Evolutionary conservation across 2,329 filamentous ascomycete species (phyloP).

Genomic region (Clarireedia monteithiana): DNA sequence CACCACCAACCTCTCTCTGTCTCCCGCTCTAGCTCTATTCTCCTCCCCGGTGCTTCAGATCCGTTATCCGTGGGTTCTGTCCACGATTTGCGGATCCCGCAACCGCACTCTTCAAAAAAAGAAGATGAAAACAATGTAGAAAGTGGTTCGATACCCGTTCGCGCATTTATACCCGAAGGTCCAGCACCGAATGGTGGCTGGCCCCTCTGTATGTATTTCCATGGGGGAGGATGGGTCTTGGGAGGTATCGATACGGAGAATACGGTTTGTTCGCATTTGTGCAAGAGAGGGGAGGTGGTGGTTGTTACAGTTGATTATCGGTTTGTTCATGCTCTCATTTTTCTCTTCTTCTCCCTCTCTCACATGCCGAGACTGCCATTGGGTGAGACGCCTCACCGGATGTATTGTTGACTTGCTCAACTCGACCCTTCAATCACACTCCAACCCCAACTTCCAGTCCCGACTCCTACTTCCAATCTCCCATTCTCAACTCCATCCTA

Average conservation of each 20-base stretch:
- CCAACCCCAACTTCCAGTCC: too few species aligned
- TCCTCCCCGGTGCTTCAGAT: constrained; percentile 45
- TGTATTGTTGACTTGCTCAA: too few species aligned
- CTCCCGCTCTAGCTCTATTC: constrained; percentile 41
- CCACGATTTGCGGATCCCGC: constrained; percentile 17
- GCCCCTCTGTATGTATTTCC: constrained; percentile 49
- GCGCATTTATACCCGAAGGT: constrained; percentile 43
- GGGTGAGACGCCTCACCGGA: too few species aligned
- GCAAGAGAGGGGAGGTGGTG: constrained; percentile 40
- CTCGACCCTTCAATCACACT: too few species aligned
- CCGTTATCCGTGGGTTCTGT: constrained; percentile 34
- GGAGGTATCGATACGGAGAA: constrained; percentile 58
- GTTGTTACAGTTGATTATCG: constrained; percentile 48
- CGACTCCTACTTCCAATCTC: too few species aligned
- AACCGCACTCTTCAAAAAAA: neutral
- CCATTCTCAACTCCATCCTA: too few species aligned
- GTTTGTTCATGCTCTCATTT: constrained; percentile 24
- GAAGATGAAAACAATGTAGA: neutral
- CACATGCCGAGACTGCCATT: too few species aligned
- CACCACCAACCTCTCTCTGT: constrained; percentile 45
- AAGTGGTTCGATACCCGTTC: constrained; percentile 31
- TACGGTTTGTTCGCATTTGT: constrained; percentile 47
- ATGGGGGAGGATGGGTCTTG: constrained; percentile 52
- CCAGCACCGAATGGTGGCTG: constrained; percentile 39
- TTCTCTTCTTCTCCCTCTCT: neutral